Percentiles rank a stretch among this genome's conserved stretches.
Conservation (phyloP, 352 stramenopile genomes). For the Phytophthora podocarpi region DNA sequence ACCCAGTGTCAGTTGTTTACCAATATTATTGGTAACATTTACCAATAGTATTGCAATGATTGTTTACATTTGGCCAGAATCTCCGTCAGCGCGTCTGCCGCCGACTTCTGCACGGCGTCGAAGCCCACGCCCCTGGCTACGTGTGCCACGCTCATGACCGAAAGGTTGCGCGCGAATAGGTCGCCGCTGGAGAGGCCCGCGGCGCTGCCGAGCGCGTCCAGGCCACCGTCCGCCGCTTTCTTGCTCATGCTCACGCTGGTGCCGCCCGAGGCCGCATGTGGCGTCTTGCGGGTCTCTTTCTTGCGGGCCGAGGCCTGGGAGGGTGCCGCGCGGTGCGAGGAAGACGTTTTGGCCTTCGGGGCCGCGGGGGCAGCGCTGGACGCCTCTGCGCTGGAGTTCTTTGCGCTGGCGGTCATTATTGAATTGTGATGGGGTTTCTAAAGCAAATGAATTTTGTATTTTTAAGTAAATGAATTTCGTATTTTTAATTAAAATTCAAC, state of each 20-base stretch:
- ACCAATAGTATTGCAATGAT: conserved; percentile 19
- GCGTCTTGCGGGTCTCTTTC: conserved; percentile 28
- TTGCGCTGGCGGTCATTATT: conserved; percentile 2
- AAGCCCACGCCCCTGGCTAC: conserved; percentile 57
- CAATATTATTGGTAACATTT: conserved; percentile 3
- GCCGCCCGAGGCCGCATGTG: conserved; percentile 18
- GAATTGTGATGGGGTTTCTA: too few species aligned
- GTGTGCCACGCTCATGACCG: conserved; percentile 57
- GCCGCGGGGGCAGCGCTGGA: neutral
- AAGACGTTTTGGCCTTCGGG: conserved; percentile 4
- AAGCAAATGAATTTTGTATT: too few species aligned
- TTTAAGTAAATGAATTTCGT: too few species aligned
- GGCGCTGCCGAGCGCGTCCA: conserved; percentile 22
- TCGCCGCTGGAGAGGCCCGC: conserved; percentile 40
- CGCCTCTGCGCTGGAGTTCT: conserved; percentile 4
- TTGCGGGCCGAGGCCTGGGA: conserved; percentile 16
- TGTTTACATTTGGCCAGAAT: conserved; percentile 56
- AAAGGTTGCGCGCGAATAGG: conserved; percentile 54
- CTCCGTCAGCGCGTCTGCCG: conserved; percentile 52
- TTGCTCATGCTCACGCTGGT: conserved; percentile 59
- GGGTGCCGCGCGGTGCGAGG: neutral
- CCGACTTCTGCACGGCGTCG: conserved; percentile 56
- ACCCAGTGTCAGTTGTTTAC: conserved; percentile 1
- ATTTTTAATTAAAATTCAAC: too few species aligned
- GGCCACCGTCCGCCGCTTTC: conserved; percentile 25